phyloP scores from a whole-genome alignment of 1,284 basidiomycete genomes.

The Trichosporon inkin region DNA sequence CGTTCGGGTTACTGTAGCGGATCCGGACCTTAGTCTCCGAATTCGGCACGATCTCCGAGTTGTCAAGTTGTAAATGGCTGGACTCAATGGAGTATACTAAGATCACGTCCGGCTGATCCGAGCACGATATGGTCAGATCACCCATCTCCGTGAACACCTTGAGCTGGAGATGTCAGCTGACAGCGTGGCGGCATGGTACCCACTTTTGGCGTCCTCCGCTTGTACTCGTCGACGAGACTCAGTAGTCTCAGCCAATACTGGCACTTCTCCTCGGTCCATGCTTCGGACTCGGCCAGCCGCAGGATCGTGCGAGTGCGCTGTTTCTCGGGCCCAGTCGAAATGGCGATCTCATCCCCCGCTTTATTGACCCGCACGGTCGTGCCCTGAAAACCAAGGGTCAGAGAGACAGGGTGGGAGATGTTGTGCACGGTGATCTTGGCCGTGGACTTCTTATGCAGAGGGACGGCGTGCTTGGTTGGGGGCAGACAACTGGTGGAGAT shows the following conservation, averaged over 20 bases:
- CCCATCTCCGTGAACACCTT: slow-evolving; percentile 37
- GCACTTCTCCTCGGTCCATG: slow-evolving; percentile 24
- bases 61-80: background rate
- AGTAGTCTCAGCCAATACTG: slow-evolving; percentile 28
- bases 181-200: slow-evolving; percentile 11
- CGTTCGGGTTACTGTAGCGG: slow-evolving; percentile 22
- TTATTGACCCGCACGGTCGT: slow-evolving; percentile 4
- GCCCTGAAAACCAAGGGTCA: slow-evolving; percentile 4
- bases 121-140: slow-evolving; percentile 36
- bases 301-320: slow-evolving; percentile 7
- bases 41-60: background rate
- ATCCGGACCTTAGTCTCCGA: slow-evolving; percentile 18
- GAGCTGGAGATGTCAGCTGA: slow-evolving; percentile 24
- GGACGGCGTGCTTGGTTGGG: background rate
- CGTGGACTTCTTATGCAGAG: slow-evolving; percentile 1
- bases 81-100: slow-evolving; percentile 3
- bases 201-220: slow-evolving; percentile 32
- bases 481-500: slow-evolving; percentile 1
- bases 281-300: background rate
- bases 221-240: slow-evolving; percentile 29
- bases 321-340: background rate
- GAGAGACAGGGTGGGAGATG: background rate
- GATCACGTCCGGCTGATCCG: slow-evolving; percentile 32
- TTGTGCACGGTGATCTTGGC: slow-evolving; percentile 8
- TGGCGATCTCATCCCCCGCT: background rate